Evolutionary conservation across 345 rosid species (phyloP), one percentile per base, ranked within the genome.

Genomic region (Dipteronia sinensis): DNA sequence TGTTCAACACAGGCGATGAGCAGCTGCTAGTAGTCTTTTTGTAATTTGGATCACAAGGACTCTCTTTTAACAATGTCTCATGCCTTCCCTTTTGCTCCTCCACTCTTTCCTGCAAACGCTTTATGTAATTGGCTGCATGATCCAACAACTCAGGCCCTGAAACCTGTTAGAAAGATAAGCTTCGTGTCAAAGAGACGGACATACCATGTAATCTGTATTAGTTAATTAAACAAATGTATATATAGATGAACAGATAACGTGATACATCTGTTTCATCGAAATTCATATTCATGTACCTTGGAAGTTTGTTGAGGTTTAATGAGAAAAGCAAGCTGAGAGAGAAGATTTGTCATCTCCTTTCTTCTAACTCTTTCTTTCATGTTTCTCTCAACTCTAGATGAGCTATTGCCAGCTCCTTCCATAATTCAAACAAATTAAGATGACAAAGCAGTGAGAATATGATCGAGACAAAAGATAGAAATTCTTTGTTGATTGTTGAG

Each of bases 1-100:
- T 34, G 15, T 79, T 76, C 40, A 84, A 25, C 3, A 74, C 31
- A 51, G 84, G 76, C 19, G 68, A 29, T 29, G 31, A 29, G 31
- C 2, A 29, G n/a, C 11, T 9, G 67, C 67, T 27, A 34, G 47
- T 6, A 3, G 10, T 49, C n/a, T 64, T 27, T 25, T 27, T 64
- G 9, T 29, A 29, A 29, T 64, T 15, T 10, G 13, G 40, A 27
- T 13, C 19, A 64, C n/a, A 10, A 29, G 31, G 31, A 11, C 16
- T 64, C 19, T 64, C 59, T 47, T 25, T n/a, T 11, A 65, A 31
- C 55, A 53, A 31, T 27, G 20, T 2, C 31, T 29, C 17, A 29
- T 29, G 20, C 64, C 72, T 66, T 53, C n/a, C 46, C 10, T 16
- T 29, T 20, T 29, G 71, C 23, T 40, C 49, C 71, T 75, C 77